These are phyloP conservation scores for Didymellaceae sp. DNA, from an alignment of 2,329 filamentous ascomycete species.

Conservation along the genomic window DNA sequence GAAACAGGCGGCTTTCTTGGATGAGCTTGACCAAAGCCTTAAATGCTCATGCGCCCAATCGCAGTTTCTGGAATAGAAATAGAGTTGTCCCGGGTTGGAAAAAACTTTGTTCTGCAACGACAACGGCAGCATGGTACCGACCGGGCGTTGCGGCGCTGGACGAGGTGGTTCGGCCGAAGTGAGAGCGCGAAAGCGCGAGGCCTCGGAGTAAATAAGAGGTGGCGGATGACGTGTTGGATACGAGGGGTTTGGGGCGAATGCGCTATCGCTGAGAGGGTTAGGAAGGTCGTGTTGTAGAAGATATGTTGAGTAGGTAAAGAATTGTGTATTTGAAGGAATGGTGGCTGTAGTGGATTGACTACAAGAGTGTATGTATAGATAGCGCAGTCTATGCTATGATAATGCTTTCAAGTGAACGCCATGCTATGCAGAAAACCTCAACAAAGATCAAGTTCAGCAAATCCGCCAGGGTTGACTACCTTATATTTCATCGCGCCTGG, in stretches of 20 bases:
- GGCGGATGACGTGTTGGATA: constrained; percentile 6
- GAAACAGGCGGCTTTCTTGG: constrained; percentile 17
- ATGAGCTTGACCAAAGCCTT: background rate
- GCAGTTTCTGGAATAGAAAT: no score
- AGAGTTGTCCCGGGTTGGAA: background rate
- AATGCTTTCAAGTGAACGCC: constrained; percentile 8
- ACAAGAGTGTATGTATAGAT: no score
- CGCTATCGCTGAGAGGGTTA: no score
- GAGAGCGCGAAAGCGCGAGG: background rate
- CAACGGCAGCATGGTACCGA: background rate
- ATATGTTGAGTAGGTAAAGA: no score
- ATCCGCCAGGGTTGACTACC: background rate
- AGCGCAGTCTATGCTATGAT: constrained; percentile 2
- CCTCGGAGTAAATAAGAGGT: background rate
- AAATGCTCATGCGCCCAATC: background rate
- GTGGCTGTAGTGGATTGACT: no score
- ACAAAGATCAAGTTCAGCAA: background rate
- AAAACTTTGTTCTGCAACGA: background rate
- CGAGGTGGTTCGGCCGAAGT: constrained; percentile 14
- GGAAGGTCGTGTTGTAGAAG: no score
- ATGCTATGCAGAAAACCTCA: constrained; percentile 21
- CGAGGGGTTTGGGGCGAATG: background rate
- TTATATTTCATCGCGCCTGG: constrained; percentile 39
- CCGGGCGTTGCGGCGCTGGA: background rate
- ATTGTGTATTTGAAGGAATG: background rate